Conservation (phyloP, 441 rosid species). For the Erodium moschatum region DNA sequence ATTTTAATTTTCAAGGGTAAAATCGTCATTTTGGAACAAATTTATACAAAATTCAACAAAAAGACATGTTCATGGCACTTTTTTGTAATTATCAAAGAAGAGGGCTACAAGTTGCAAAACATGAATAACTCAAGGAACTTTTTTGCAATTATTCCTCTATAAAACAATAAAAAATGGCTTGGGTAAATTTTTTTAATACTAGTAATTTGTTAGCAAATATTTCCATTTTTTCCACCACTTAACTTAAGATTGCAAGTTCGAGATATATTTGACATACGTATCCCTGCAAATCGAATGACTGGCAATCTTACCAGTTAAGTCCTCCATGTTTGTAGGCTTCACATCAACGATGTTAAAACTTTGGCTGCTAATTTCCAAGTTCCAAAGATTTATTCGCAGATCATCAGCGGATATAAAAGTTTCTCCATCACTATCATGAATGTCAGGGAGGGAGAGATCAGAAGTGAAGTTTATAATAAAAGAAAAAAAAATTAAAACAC, state of each 20-base stretch:
- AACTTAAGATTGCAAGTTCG: not conserved
- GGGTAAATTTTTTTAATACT: no score
- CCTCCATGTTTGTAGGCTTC: slow-evolving; percentile 96
- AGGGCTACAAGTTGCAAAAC: no score
- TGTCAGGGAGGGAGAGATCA: slow-evolving; percentile 7
- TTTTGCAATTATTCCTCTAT: no score
- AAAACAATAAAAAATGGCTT: no score
- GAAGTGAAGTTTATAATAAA: not conserved
- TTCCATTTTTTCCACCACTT: not conserved
- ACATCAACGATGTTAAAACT: slow-evolving; percentile 95
- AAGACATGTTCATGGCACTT: no score
- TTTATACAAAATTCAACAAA: no score
- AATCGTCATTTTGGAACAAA: no score
- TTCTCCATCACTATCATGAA: slow-evolving; percentile 68
- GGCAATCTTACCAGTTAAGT: slow-evolving; percentile 63
- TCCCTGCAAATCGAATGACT: slow-evolving; percentile 7
- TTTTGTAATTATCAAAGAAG: no score
- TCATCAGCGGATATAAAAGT: slow-evolving; percentile 95
- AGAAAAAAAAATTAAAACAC: not conserved
- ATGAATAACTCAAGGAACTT: no score
- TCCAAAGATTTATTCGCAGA: slow-evolving; percentile 93
- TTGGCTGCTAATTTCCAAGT: slow-evolving; percentile 88
- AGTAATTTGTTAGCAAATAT: not conserved
- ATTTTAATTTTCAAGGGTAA: no score
- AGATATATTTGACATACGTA: not conserved